Base-by-base conservation (phyloP, 352 stramenopile species). In the Pythium guiyangense region DNA sequence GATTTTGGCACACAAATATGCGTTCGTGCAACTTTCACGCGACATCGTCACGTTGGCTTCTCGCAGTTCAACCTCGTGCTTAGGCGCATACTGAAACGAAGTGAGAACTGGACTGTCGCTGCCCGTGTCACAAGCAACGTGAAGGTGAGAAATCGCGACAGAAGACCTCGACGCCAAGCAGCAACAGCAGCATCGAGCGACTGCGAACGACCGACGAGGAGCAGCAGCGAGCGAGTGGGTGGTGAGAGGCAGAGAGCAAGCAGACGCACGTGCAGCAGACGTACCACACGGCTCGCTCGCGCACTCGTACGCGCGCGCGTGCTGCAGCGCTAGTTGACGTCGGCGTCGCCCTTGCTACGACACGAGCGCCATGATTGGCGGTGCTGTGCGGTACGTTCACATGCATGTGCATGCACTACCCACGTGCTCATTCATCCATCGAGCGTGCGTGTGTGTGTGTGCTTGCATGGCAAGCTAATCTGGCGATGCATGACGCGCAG, bases 401-500 rank as follows among this genome's bases (percentile, higher is more conserved):
- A 34, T 39, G 17, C 34, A 42, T 22, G 9, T 48, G 22, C 15
- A 35, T 26, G 26, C 22, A 22, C 22, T 22, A 22, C 22, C 22
- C 22, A 22, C 22, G 22, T 22, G 22, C n/a, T n/a, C n/a, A n/a
- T 22, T 22, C 22, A 22, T 22, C 22, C 22, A 22, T 22, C 22
- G 22, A 22, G n/a, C n/a, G n/a, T n/a, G n/a, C n/a, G n/a, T n/a
- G n/a, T n/a, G n/a, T n/a, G n/a, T n/a, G n/a, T n/a, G n/a, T n/a
- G n/a, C n/a, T n/a, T 6, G 15, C 4, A n/a, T 20, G 17, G 9
- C 14, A 5, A 6, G n/a, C 9, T 18, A 27, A 27, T 12, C 6
- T 37, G 31, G 4, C 6, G 31, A 37, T 37, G 5, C 42, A 4
- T 46, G 49, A 45, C n/a, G 14, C n/a, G 40, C 60, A 84, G 73